These are phyloP conservation scores for Hypoxylon sp. DNA, from an alignment of 2,329 filamentous ascomycete species.

Conservation along the genomic window DNA sequence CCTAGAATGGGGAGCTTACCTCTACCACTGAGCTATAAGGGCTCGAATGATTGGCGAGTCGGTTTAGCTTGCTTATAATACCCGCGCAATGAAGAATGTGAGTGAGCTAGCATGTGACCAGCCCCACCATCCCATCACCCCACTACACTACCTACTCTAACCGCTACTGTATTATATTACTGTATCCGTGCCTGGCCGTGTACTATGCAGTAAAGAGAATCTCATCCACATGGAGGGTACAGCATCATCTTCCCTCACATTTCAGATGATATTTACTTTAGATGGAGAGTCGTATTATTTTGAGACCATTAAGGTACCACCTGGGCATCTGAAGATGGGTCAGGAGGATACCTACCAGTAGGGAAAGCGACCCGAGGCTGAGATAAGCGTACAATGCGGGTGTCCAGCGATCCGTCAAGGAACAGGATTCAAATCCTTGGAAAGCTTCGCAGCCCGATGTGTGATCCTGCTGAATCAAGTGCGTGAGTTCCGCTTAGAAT, in stretches of 20 bases:
- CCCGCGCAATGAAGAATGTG: not conserved
- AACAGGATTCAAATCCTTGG: not conserved
- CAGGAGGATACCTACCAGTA: not conserved
- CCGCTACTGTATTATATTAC: too few relatives aligned
- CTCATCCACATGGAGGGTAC: too few relatives aligned
- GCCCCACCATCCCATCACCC: not conserved
- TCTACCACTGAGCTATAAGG: slow-evolving; percentile 39
- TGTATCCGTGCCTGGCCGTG: too few relatives aligned
- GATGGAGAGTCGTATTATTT: too few relatives aligned
- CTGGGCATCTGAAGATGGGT: too few relatives aligned
- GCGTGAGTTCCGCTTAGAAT: not conserved
- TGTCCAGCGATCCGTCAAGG: not conserved
- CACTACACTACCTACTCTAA: too few relatives aligned
- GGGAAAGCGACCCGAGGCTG: not conserved
- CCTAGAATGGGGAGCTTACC: not conserved
- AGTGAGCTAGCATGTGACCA: not conserved
- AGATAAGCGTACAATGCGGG: not conserved
- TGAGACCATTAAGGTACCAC: too few relatives aligned
- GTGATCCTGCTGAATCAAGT: not conserved
- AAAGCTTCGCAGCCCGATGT: not conserved
- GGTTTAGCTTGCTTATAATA: not conserved
- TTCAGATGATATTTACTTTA: too few relatives aligned
- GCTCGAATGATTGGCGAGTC: not conserved
- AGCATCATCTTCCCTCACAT: too few relatives aligned
- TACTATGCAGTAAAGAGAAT: too few relatives aligned